Evolutionary conservation across 352 stramenopile genomes (phyloP), one percentile per base, ranked within the genome.

Genomic region (Saprolegnia diclina): DNA sequence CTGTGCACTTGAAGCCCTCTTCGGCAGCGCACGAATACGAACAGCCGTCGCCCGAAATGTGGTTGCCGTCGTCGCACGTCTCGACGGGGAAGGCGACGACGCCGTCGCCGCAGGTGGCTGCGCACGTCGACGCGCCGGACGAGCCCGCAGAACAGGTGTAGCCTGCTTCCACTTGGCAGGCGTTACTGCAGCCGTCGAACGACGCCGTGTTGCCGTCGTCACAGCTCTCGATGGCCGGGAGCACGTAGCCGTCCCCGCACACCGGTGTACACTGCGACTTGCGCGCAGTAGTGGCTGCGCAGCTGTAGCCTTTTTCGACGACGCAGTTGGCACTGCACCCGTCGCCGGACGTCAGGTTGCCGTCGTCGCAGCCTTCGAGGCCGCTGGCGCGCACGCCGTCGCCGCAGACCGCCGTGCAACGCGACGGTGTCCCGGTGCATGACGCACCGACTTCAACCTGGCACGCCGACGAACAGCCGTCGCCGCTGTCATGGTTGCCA

Each of bases 331-430:
- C 10, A 18, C 42, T 59, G 56, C 72, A 77, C 22, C 72, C 72
- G 53, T 77, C 72, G 40, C 68, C 69, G 32, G 14, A 29, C 6
- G 53, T 35, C 0, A 19, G 4, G 59, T 77, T 77, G 29, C 72
- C 72, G 56, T 77, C 72, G 64, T 77, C 72, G 46, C 72, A 77
- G n/a, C 16, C 64, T 48, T 77, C 72, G 18, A 68, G 64, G 1
- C 61, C 65, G 18, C 71, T 40, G 18, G 63, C 63, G 21, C 56
- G 61, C 18, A 65, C 56, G 54, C 68, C 72, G 44, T 77, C 72
- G 42, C 72, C 72, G 57, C 72, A 77, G 5, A 52, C 50, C 6
- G 63, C 63, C 18, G 22, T 45, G 38, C 63, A 69, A 4, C 37
- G 9, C 11, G 59, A 61, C 19, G 45, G 29, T 16, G 35, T 11